These are phyloP conservation scores for Schizosaccharomyces japonicus DNA, from an alignment of 805 yeast species.

Conservation along the genomic window DNA sequence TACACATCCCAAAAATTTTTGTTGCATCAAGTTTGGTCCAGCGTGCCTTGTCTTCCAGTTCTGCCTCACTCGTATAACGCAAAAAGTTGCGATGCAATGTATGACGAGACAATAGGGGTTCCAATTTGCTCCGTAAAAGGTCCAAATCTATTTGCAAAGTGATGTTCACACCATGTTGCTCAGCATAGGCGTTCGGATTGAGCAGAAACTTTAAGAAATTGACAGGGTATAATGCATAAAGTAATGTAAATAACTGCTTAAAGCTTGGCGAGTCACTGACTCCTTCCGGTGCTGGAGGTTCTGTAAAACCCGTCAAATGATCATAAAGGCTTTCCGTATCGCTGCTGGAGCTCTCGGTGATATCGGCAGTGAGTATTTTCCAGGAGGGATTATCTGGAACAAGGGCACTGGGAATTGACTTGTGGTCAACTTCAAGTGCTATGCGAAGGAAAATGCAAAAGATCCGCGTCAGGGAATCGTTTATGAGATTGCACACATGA, in stretches of 20 bases:
- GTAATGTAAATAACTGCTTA: constrained; percentile 20
- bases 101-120: constrained; percentile 16
- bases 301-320: background rate
- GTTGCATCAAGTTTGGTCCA: constrained; percentile 17
- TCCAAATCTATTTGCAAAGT: constrained; percentile 17
- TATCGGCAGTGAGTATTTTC: background rate
- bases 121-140: constrained; percentile 13
- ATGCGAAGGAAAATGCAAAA: constrained; percentile 1
- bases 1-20: constrained; percentile 18
- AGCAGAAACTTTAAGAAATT: constrained; percentile 23
- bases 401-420: background rate
- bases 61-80: constrained; percentile 17
- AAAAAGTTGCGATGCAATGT: constrained; percentile 28
- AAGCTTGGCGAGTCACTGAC: background rate
- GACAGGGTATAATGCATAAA: constrained; percentile 36
- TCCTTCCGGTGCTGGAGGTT: background rate
- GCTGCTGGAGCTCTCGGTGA: background rate
- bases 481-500: background rate
- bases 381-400: background rate
- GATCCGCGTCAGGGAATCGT: background rate
- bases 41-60: constrained; percentile 15
- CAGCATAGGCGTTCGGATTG: constrained; percentile 20
- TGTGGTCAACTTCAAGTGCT: background rate
- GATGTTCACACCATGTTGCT: constrained; percentile 6
- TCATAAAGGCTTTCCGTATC: background rate